phyloP scores from a whole-genome alignment of 306 rosid genomes.

The Acacia melanoxylon region DNA sequence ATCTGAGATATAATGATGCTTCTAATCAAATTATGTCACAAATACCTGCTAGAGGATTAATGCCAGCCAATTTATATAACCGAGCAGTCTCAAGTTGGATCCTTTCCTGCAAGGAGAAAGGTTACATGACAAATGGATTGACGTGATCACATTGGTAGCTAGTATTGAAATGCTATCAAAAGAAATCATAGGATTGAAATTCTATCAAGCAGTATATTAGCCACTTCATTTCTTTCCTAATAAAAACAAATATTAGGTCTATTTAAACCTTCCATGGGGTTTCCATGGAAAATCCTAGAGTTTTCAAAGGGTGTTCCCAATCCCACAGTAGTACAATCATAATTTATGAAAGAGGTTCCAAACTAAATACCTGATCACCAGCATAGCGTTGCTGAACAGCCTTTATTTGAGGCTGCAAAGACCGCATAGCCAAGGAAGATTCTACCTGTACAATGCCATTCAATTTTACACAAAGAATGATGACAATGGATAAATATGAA shows the following conservation, averaged over 20 bases:
- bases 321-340: constrained; percentile 2
- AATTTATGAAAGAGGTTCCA: neutral
- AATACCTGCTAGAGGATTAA: constrained; percentile 97
- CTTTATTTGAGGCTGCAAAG: constrained; percentile 90
- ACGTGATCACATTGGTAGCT: neutral
- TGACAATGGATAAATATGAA: neutral
- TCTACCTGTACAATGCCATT: constrained; percentile 58
- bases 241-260: neutral
- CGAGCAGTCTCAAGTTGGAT: constrained; percentile 93
- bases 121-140: constrained; percentile 21
- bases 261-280: neutral
- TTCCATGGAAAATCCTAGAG: constrained; percentile 1
- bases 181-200: constrained; percentile 15
- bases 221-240: neutral
- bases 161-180: constrained; percentile 20
- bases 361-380: constrained; percentile 74
- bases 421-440: constrained; percentile 86
- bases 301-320: neutral
- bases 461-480: neutral
- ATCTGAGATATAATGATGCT: constrained; percentile 16
- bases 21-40: constrained; percentile 4
- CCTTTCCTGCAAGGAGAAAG: constrained; percentile 72
- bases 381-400: constrained; percentile 86
- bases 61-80: constrained; percentile 82
- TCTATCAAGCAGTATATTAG: neutral